Percentiles rank a stretch among this genome's conserved stretches.
These are phyloP conservation scores for Acanthamoeba culbertsoni DNA, from an alignment of 208 protist genomes.

Conservation along the genomic window DNA sequence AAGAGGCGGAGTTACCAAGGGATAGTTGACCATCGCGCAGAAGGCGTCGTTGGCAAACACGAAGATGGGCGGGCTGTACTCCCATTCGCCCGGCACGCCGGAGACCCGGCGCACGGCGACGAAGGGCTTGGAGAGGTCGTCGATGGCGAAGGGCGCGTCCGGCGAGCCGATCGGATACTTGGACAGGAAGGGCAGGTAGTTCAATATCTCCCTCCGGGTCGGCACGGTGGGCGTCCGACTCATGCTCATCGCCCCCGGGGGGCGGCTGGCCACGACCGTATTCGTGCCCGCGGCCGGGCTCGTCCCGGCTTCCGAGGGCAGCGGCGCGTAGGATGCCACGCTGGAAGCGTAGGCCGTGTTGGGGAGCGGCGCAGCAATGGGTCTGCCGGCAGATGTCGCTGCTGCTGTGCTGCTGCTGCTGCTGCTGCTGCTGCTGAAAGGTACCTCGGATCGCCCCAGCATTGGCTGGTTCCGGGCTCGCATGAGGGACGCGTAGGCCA, in stretches of 20 bases:
- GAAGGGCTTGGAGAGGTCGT: neutral
- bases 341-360: too few species aligned
- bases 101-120: neutral
- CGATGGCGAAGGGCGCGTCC: neutral
- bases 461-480: neutral
- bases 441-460: neutral
- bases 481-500: too few species aligned
- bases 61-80: constrained; percentile 2
- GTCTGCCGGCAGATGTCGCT: neutral
- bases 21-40: neutral
- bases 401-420: neutral
- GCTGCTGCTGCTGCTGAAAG: too few species aligned
- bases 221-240: too few species aligned
- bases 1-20: neutral
- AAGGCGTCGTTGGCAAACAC: constrained; percentile 11
- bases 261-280: too few species aligned
- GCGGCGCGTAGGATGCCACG: too few species aligned
- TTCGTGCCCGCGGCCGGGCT: too few species aligned
- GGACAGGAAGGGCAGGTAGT: constrained; percentile 34
- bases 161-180: neutral
- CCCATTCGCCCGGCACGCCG: neutral
- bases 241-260: too few species aligned
- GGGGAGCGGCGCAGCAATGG: too few species aligned
- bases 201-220: neutral
- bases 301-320: too few species aligned